Percentiles rank a stretch among this genome's conserved stretches.
Evolutionary conservation across 305 asterid species (phyloP).

Genomic region (Solanum hybrid): DNA sequence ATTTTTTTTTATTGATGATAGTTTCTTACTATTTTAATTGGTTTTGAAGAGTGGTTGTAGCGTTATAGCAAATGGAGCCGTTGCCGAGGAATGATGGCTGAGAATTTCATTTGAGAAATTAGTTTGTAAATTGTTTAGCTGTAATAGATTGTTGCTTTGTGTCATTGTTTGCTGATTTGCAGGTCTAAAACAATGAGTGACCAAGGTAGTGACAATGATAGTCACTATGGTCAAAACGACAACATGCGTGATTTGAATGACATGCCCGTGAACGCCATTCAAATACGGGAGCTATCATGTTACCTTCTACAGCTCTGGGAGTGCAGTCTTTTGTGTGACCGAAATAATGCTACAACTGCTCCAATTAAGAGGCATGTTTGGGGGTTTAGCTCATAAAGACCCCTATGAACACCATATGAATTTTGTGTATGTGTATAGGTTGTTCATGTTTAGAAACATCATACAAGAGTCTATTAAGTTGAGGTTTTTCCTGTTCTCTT

Average conservation of each 20-base stretch:
- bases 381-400: background rate
- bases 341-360: background rate
- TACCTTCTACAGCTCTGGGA: background rate
- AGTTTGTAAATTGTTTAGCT: background rate
- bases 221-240: background rate
- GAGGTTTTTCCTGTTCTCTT: background rate
- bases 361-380: background rate
- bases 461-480: background rate
- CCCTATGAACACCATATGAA: background rate
- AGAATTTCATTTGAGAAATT: background rate
- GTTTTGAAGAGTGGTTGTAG: background rate
- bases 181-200: background rate
- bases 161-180: background rate
- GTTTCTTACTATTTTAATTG: background rate
- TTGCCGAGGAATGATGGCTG: background rate
- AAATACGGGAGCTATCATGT: background rate
- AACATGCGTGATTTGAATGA: background rate
- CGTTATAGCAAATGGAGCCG: background rate
- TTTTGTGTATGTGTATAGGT: background rate
- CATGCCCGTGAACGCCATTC: background rate
- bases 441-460: background rate
- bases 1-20: no score
- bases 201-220: background rate
- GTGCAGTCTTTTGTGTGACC: background rate
- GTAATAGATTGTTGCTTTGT: background rate